Evolutionary conservation across 169 alveolate species (phyloP), one percentile per base, ranked within the genome.

Genomic region (Ichthyophthirius multifiliis): DNA sequence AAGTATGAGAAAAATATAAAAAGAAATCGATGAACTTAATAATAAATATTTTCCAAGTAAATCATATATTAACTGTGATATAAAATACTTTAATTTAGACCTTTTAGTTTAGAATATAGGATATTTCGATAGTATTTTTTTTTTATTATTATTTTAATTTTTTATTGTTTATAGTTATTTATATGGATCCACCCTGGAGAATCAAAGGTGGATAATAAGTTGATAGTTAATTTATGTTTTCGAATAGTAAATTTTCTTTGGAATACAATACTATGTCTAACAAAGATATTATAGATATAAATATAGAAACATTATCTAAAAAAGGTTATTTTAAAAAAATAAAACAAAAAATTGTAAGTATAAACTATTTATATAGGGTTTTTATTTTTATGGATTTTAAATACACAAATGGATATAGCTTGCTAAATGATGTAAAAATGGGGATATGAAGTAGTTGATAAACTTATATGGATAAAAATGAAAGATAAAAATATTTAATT

Each of bases 171-270:
- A 20, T 78, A 79, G 94, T 87, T 13, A 74, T 92, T 16, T 41
- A 79, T 39, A 71, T 89, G 30, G 96, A 92, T 65, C 96, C 96
- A 31, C 96, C 96, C 20, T 92, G 96, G 92, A 86, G 96, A 80
- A 92, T 92, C 12, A 89, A 87, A 74, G 96, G 96, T 43, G 96
- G 94, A 7, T 76, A 92, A 80, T 63, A 89, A 47, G 87, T 88
- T 71, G 92, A 92, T 45, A 83, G 92, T 2, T 89, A 93, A 34
- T 92, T 87, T 55, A 92, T 92, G 96, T 92, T 92, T 64, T 84
- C 96, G 15, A 92, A 92, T 55, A 86, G 87, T 43, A 89, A 89
- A 55, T 92, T 92, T 44, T 74, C 83, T 16, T 82, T 92, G 34
- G 92, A 92, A 20, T 92, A 92, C 41, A 82, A 87, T 23, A 92